Base-by-base conservation (phyloP, 352 stramenopile species). In the Globisporangium alternatum region DNA sequence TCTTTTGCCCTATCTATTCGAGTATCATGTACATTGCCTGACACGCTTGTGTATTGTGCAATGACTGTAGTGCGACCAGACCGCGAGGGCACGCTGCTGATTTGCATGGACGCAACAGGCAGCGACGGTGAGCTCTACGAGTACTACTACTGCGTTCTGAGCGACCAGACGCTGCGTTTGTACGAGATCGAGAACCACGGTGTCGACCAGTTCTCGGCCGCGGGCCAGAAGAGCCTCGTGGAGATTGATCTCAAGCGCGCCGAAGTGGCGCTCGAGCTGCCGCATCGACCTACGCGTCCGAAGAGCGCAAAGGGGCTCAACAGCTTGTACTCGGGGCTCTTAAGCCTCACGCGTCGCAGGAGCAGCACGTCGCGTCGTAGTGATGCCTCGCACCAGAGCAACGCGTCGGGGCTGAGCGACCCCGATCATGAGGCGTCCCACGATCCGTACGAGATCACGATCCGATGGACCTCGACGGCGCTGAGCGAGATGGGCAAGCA, bases 161-260 rank as follows among this genome's bases (percentile, higher is more conserved):
- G 66, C 33, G 59, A 70, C 12, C 71, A 70, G 43, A 75, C 70
- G 35, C 64, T 86, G 41, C 71, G 55, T 12, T 55, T 82, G 6
- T 84, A 72, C 57, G 67, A 76, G 30, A 52, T 63, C 19, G 62
- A 63, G 37, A 61, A 33, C 41, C 54, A 68, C 25, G 39, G 47
- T 25, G 62, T 39, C 6, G 56, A 59, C 5, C 31, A 54, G 1
- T 47, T 55, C 57, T 35, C 62, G 25, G 19, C 47, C 57, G 13
- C 30, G 28, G 31, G 37, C 5, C 5, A 51, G 62, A 19, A 39
- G 13, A 63, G 67, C 19, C 70, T 80, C 52, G 35, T 81, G 5
- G 73, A 81, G 41, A 56, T 84, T 48, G 71, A 86, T 31, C 58
- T 86, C 25, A 65, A 54, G 2, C 75, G 67, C 45, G 68, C 69